These are phyloP conservation scores for Globisporangium alternatum DNA, from an alignment of 352 stramenopile genomes.

Conservation along the genomic window DNA sequence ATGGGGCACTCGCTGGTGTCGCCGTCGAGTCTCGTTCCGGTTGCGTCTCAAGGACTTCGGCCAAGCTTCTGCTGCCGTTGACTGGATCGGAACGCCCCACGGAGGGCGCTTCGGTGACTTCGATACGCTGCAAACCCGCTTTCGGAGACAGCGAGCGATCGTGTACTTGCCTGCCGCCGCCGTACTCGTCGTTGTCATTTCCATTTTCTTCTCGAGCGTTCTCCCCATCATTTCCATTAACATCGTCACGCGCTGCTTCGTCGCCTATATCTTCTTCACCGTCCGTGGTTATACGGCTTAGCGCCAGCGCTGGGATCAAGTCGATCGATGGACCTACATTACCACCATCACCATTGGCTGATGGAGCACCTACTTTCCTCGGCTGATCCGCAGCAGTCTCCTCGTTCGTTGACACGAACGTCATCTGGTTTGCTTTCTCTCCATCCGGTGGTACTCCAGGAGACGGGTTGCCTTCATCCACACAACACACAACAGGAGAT, in stretches of 20 bases:
- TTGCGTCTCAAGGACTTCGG: neutral
- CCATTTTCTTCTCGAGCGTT: no score
- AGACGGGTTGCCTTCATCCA: neutral
- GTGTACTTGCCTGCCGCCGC: no score
- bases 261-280: neutral
- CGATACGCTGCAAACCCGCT: no score
- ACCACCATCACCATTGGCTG: neutral
- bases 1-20: neutral
- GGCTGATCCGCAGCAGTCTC: neutral
- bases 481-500: neutral
- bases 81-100: neutral
- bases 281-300: no score
- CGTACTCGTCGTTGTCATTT: no score
- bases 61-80: neutral
- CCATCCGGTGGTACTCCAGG: no score
- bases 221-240: no score
- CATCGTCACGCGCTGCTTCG: no score
- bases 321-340: neutral
- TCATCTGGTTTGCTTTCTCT: neutral
- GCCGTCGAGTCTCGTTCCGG: neutral
- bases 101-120: no score
- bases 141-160: no score
- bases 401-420: neutral
- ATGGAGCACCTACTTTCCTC: neutral
- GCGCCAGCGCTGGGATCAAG: neutral